Evolutionary conservation across 768 basidiomycete species (phyloP), one percentile per base, ranked within the genome.

Genomic region (Tricholoma hemisulphureum): DNA sequence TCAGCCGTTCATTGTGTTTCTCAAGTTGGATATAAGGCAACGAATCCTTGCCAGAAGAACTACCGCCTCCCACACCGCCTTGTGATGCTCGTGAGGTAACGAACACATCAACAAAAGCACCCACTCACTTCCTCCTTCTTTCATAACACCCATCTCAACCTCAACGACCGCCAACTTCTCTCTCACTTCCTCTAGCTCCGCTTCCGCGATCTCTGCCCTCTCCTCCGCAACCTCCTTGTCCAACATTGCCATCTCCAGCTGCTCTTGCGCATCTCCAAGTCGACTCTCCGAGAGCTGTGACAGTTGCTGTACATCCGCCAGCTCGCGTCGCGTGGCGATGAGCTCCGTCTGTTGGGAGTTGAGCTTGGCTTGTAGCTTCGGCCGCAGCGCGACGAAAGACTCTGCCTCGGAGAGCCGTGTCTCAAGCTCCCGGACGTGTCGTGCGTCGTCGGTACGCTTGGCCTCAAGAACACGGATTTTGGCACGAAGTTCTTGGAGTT

Each of bases 151-250:
- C 45, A 94, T 75, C 70, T 98, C 95, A 13, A 97, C 88, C 67
- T 97, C 89, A 28, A 88, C 61, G 46, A 89, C 83, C 6, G 89
- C 91, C 49, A 93, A 60, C 63, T 80, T 83, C 72, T 98, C 96
- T 64, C 81, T 89, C 58, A 88, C 67, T 53, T 87, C 89, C 63
- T 91, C 92, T 51, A 95, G 66, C 67, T 95, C 93, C 0, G 79
- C 71, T 68, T 93, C 88, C 0, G 87, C 87, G 2, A 84, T 68
- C 71, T 98, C 96, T 0, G 91, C 88, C 58, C 85, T 85, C 71
- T 98, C 96, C 68, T 98, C 97, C 0, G 96, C 95, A 35, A 98
- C 86, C 70, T 99, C 97, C 73, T 93, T 94, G 69, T 99, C 97
- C 63, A 99, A 74, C 82, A 91, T 91, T 2, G 86, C 81, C 89